Conservation (phyloP, 441 rosid species). For the Raphanus hybrid region DNA sequence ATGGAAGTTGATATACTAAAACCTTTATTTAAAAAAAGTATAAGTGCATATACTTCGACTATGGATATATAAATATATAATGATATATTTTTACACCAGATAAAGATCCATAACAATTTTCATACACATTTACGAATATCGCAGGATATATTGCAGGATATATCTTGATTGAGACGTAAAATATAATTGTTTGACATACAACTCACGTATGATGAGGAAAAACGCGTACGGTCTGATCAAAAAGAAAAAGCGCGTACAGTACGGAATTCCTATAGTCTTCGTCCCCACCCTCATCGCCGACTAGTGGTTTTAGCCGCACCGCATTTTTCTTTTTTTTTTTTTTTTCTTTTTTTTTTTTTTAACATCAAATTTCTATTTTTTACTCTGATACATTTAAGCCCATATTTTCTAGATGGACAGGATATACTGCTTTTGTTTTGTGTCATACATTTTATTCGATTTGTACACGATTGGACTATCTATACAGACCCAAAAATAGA, state of each 20-base stretch:
- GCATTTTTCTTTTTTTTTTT: no score
- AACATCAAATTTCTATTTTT: no score
- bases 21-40: neutral
- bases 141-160: neutral
- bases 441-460: neutral
- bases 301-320: constrained; percentile 8
- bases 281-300: constrained; percentile 32
- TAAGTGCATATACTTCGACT: neutral
- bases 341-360: no score
- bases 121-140: neutral
- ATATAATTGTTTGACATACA: constrained; percentile 23
- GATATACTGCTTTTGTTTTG: neutral
- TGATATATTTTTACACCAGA: neutral
- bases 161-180: constrained; percentile 19
- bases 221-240: constrained; percentile 3
- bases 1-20: neutral
- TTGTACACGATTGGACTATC: neutral
- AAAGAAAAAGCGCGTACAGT: constrained; percentile 35
- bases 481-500: neutral
- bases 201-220: constrained; percentile 21
- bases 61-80: neutral
- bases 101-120: neutral
- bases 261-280: constrained; percentile 7
- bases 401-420: neutral
- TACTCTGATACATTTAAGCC: neutral